phyloP scores from a whole-genome alignment of 2,329 filamentous ascomycete genomes.

The Decorospora gaudefroyi region DNA sequence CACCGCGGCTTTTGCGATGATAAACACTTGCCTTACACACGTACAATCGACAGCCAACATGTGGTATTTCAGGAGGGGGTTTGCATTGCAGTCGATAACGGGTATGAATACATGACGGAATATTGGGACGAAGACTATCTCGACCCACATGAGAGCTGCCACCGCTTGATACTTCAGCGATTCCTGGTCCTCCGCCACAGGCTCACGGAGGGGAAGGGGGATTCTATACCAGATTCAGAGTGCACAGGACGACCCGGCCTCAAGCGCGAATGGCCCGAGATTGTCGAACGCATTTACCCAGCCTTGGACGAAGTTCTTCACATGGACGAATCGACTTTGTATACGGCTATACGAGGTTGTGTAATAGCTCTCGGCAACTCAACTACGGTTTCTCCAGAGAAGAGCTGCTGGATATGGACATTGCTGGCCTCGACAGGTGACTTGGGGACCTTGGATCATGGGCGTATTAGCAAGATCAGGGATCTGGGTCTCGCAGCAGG shows the following conservation, averaged over 20 bases:
- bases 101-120: slow-evolving; percentile 16
- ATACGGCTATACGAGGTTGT: slow-evolving; percentile 68
- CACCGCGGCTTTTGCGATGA: slow-evolving; percentile 8
- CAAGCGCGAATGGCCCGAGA: slow-evolving; percentile 44
- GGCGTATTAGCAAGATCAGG: slow-evolving; percentile 74
- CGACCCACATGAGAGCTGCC: slow-evolving; percentile 67
- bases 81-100: slow-evolving; percentile 63
- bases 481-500: slow-evolving; percentile 80
- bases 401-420: slow-evolving; percentile 85
- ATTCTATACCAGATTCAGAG: not conserved
- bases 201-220: slow-evolving; percentile 56
- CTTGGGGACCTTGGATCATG: slow-evolving; percentile 72
- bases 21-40: slow-evolving; percentile 49
- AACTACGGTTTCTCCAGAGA: slow-evolving; percentile 64
- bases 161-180: slow-evolving; percentile 65
- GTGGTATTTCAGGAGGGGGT: slow-evolving; percentile 79
- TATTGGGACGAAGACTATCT: slow-evolving; percentile 14
- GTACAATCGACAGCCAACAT: slow-evolving; percentile 55
- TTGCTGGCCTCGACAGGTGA: slow-evolving; percentile 76
- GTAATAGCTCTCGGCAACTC: slow-evolving; percentile 65
- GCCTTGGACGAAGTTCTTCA: slow-evolving; percentile 56
- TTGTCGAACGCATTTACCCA: slow-evolving; percentile 47
- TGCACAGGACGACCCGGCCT: slow-evolving; percentile 36
- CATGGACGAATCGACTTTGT: slow-evolving; percentile 66
- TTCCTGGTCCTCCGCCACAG: slow-evolving; percentile 68